Conservation (phyloP, 441 rosid species). For the Capsella rubella region DNA sequence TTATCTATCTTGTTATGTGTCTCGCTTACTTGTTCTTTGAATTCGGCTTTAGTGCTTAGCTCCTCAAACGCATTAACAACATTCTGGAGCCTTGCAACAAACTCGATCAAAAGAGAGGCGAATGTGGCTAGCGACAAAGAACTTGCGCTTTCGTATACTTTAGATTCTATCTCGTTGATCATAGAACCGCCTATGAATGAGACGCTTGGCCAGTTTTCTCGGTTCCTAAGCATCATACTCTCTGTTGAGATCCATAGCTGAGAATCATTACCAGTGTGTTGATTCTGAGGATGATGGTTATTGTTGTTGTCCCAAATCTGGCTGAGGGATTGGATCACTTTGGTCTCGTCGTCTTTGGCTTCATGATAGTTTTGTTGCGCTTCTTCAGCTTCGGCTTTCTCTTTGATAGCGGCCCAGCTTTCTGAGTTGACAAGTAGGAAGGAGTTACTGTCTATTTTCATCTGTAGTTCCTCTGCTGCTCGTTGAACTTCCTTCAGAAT, state of each 20-base stretch:
- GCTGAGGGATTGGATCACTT: conserved; percentile 62
- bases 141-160: conserved; percentile 75
- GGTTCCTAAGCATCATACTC: conserved; percentile 44
- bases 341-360: conserved; percentile 53
- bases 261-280: conserved; percentile 43
- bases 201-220: conserved; percentile 64
- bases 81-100: conserved; percentile 77
- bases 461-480: conserved; percentile 83
- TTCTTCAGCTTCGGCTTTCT: conserved; percentile 50
- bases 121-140: conserved; percentile 70
- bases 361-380: conserved; percentile 54
- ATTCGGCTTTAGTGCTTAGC: conserved; percentile 64
- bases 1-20: conserved; percentile 30
- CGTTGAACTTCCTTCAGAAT: conserved; percentile 65
- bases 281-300: conserved; percentile 42
- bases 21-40: conserved; percentile 50
- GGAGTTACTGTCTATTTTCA: conserved; percentile 75
- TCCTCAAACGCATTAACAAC: conserved; percentile 63
- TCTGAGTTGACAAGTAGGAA: conserved; percentile 78
- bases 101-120: conserved; percentile 70
- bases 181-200: conserved; percentile 54
- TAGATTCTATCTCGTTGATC: conserved; percentile 52
- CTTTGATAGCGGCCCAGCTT: conserved; percentile 68
- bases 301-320: conserved; percentile 53
- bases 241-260: conserved; percentile 51